Evolutionary conservation across 75 land plant genomes (phyloP), one percentile per base, ranked within the genome.

Genomic region (Pinus albicaulis): DNA sequence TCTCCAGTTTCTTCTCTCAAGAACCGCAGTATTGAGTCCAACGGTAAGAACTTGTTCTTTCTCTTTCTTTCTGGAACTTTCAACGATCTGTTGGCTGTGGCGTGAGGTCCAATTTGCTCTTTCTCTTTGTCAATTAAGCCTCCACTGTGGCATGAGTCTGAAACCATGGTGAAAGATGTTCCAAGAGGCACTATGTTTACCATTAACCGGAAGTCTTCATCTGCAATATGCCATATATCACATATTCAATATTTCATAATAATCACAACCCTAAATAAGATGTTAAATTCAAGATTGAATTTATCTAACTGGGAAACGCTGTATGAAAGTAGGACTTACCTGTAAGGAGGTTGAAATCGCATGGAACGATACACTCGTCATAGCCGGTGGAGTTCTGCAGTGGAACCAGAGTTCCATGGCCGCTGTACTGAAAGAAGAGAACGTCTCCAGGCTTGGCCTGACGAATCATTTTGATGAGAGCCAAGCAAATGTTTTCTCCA

Each of bases 81-180:
- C 41, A 36, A 41, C 3, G 23, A 38, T 19, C 23, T 34, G 6
- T 38, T 4, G 7, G 68, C 17, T 25, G 38, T 16, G 5, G 26
- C 26, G 55, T 72, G 74, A 52, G 74, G 74, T 4, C 99, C 99
- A 34, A 96, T 92, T 79, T 96, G 99, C 77, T 96, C 90, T 53
- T 85, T 92, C 34, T 82, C 86, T 25, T 88, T 82, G 85, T 92
- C 90, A 55, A 92, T 86, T 28, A 92, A 82, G 22, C 95, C 95
- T 13, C 95, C 95, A 31, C 92, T 92, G 62, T 90, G 92, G 76
- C 92, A 92, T 0, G 98, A 96, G 70, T 94, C 99, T 1, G 99
- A 92, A 6, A 96, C 86, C 64, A 96, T 82, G 1, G 99, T 96
- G 57, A 96, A 59, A 8, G 78, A 72, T 69, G 84, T 87, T 12